Conservation (phyloP, 2,329 filamentous ascomycete species). For the Pseudopyrenochaeta lycopersici region DNA sequence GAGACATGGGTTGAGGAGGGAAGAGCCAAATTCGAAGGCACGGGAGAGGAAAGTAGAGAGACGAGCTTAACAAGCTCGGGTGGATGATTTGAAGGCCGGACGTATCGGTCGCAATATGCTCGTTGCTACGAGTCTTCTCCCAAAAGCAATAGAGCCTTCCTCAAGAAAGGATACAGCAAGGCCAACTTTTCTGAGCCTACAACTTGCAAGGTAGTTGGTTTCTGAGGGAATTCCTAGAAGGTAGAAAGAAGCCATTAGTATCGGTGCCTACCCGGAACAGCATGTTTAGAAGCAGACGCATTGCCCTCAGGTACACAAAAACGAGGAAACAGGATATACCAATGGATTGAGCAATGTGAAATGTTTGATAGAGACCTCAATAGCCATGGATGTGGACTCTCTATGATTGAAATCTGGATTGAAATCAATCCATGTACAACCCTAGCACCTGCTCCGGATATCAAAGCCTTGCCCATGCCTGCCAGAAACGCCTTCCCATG, state of each 20-base stretch:
- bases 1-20: constrained; percentile 77
- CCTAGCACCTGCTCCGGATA: constrained; percentile 1
- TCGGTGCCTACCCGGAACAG: too few species aligned
- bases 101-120: neutral
- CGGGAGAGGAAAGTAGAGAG: constrained; percentile 12
- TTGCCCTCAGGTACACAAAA: too few species aligned
- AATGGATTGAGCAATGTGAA: too few species aligned
- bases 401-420: neutral
- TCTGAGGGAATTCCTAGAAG: too few species aligned
- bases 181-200: too few species aligned
- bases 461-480: constrained; percentile 15
- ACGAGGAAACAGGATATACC: too few species aligned
- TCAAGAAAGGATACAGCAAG: too few species aligned
- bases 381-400: neutral
- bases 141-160: too few species aligned
- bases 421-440: neutral
- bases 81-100: neutral
- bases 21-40: constrained; percentile 57
- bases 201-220: too few species aligned
- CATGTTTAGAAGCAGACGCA: too few species aligned
- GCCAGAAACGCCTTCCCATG: constrained; percentile 40
- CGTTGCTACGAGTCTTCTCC: neutral
- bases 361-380: too few species aligned
- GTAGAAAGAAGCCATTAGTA: too few species aligned
- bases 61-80: constrained; percentile 31